Evolutionary conservation across 2,329 filamentous ascomycete species (phyloP), one percentile per base, ranked within the genome.

Genomic region (Nannizziopsis barbatae): DNA sequence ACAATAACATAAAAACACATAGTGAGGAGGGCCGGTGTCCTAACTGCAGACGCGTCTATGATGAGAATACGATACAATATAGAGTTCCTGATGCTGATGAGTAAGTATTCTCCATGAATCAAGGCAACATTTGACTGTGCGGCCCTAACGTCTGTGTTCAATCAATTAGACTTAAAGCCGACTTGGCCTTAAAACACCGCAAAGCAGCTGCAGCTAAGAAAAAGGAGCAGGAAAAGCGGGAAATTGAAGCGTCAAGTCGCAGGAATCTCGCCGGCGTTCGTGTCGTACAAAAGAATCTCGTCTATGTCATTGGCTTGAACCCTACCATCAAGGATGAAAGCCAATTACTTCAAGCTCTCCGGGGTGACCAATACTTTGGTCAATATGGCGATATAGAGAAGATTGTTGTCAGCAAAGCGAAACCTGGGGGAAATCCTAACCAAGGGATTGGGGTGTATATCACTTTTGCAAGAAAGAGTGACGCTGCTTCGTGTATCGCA

Each of bases 311-410:
- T 32, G 92, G 92, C 44, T 75, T 98, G 20, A 93, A 86, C 53
- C 92, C 92, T 10, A 89, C 84, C 31, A 86, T 93, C 53, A 83
- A 86, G 54, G 92, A 98, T 68, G 89, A 96, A 63, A 86, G 90
- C 58, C 66, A 69, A 50, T 74, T 98, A 2, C 76, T 96, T 41
- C 86, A 90, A 65, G 95, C 89, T 0, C 72, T 98, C 41, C 82
- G 93, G 49, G 89, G 89, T 53, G 80, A 81, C 42, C 85, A 95
- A 60, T 98, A 95, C 64, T 98, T 98, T 60, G 92, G 92, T 5
- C 92, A 98, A 66, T 98, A 98, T 63, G 92, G 92, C 58, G 92
- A 90, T 62, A 98, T 98, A 57, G 84, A 95, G 62, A 98, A 98
- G 67, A 96, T 98, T 49, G 94, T 95, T 47, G 94, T 98, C 56